Evolutionary conservation across 345 rosid genomes (phyloP), one percentile per base, ranked within the genome.

Genomic region (Trapa incisa): DNA sequence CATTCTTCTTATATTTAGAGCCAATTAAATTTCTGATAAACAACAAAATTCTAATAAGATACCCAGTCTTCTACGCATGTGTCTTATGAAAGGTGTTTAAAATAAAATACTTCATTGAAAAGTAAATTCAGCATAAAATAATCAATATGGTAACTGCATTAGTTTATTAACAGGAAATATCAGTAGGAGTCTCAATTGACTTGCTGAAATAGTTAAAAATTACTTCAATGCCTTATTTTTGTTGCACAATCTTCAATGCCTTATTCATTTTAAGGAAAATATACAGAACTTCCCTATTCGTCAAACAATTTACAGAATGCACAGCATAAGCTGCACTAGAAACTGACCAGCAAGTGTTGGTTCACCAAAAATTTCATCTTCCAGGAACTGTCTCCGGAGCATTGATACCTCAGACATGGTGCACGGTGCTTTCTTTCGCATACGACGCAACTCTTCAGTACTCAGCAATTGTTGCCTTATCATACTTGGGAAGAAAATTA

Each of bases 371-470:
- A 89, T 82, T 61, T 85, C 92, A 57, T 82, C 92, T 78, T 82
- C 97, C 79, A 87, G 71, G 72, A 83, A 85, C 69, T 85, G 96
- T 69, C 96, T 84, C 80, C 80, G 89, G 75, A 95, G 84, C 88
- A 82, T 84, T 74, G 85, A 68, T 77, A 91, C 89, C 80, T 95
- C 99, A 62, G 88, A 67, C 68, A 79, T 70, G 65, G 98, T 95
- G 80, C 99, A 95, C 64, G 99, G 99, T 16, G 99, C 99, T 75
- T 95, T 95, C 81, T 89, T 95, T 32, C 99, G 89, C 61, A 85
- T 74, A 67, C 99, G 98, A 37, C 96, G 98, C 77, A 91, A 84
- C 74, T 85, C 92, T 76, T 91, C 97, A 63, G 98, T 88, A 76
- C 78, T 85, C 57, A 82, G 86, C 81, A 95, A 75, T 56, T 95